Evolutionary conservation across 129 eudicot genomes (phyloP).

Genomic region (Dittrichia graveolens): DNA sequence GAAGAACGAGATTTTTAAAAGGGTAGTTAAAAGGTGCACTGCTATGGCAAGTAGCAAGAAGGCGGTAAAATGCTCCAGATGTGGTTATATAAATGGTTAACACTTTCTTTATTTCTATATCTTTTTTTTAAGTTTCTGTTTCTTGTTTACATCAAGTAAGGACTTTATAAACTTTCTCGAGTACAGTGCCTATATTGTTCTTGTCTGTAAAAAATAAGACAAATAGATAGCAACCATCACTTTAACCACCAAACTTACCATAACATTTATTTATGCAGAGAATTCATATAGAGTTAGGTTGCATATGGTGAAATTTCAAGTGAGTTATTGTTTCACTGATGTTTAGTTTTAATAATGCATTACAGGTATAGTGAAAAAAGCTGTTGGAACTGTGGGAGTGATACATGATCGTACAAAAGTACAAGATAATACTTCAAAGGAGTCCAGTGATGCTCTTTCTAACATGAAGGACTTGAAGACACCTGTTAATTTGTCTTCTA

Average conservation of each 20-base stretch:
- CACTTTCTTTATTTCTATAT: conserved; percentile 20
- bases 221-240: neutral
- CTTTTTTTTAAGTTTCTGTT: conserved; percentile 2
- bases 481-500: conserved; percentile 28
- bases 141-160: conserved; percentile 8
- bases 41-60: conserved; percentile 55
- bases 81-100: conserved; percentile 88
- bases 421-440: conserved; percentile 46
- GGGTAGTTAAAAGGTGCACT: conserved; percentile 68
- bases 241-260: neutral
- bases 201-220: neutral
- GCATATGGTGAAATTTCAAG: conserved; percentile 12
- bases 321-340: conserved; percentile 21
- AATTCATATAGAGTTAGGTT: neutral
- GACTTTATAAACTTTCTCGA: neutral
- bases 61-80: conserved; percentile 63
- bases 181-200: neutral
- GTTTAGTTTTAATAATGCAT: neutral
- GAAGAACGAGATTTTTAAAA: conserved; percentile 58
- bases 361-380: conserved; percentile 81
- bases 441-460: conserved; percentile 48
- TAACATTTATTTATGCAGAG: neutral
- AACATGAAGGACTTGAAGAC: conserved; percentile 56
- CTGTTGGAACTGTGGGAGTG: conserved; percentile 52
- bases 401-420: conserved; percentile 66